Evolutionary conservation across 768 basidiomycete species (phyloP).

Genomic region (Symmetrospora coprosmae): DNA sequence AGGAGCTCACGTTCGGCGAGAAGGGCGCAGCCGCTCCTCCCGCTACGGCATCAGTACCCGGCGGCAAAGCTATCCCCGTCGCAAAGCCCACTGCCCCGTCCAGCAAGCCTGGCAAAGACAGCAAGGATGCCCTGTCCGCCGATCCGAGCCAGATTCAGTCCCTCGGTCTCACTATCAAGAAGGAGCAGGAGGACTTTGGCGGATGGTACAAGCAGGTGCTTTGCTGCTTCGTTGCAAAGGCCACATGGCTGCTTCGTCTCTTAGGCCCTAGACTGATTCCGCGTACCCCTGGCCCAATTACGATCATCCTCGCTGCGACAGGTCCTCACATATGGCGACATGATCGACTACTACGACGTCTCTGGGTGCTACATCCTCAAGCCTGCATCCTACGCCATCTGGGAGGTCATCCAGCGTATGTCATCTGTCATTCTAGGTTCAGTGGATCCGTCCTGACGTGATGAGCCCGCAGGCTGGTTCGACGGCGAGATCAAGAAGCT

Average conservation of each 20-base stretch:
- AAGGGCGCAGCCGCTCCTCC: slow-evolving; percentile 13
- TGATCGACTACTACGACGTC: slow-evolving; percentile 98
- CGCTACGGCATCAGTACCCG: neutral
- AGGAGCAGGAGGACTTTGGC: slow-evolving; percentile 33
- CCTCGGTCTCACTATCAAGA: slow-evolving; percentile 33
- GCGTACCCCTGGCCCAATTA: neutral
- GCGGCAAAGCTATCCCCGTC: neutral
- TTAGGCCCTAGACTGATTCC: too few species aligned
- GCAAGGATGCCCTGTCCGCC: slow-evolving; percentile 3
- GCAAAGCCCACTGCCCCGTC: neutral
- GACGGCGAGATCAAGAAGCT: slow-evolving; percentile 76
- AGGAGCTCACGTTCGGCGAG: slow-evolving; percentile 12
- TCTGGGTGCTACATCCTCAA: slow-evolving; percentile 97
- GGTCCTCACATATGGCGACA: slow-evolving; percentile 96
- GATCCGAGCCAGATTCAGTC: slow-evolving; percentile 10
- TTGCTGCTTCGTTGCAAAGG: neutral
- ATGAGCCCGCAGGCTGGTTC: slow-evolving; percentile 62
- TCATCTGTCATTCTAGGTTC: slow-evolving; percentile 19
- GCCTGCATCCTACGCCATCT: slow-evolving; percentile 93
- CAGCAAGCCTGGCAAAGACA: neutral
- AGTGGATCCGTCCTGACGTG: neutral
- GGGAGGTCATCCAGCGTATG: slow-evolving; percentile 86
- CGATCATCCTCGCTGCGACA: slow-evolving; percentile 36
- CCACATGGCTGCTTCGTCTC: neutral
- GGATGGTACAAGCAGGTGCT: slow-evolving; percentile 22